phyloP scores from a whole-genome alignment of 768 basidiomycete species.

The Leccinum subgranulosum region DNA sequence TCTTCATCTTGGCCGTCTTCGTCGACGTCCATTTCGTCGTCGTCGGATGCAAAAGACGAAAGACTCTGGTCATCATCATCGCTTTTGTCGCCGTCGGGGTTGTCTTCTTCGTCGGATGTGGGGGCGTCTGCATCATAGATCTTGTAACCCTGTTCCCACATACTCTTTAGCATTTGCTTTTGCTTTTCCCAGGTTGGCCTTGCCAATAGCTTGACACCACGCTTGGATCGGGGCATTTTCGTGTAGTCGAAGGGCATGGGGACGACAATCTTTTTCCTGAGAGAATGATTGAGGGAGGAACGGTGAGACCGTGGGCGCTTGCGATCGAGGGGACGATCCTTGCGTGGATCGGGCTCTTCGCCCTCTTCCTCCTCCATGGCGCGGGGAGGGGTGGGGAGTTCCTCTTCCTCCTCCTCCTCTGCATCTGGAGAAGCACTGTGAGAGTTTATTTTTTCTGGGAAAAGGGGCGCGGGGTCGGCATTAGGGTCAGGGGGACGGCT shows the following conservation, averaged over 20 bases:
- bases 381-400: constrained; percentile 43
- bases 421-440: constrained; percentile 25
- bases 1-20: constrained; percentile 21
- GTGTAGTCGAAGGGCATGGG: constrained; percentile 16
- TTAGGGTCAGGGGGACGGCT: constrained; percentile 6
- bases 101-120: constrained; percentile 19
- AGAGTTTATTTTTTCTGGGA: constrained; percentile 1
- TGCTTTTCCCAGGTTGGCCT: rapidly evolving
- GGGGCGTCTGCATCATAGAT: constrained; percentile 19
- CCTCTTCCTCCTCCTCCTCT: constrained; percentile 41
- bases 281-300: neutral
- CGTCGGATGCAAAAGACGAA: constrained; percentile 1
- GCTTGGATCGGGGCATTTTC: constrained; percentile 20
- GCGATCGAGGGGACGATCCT: constrained; percentile 10
- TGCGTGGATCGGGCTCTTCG: constrained; percentile 29
- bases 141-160: constrained; percentile 19
- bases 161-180: constrained; percentile 1
- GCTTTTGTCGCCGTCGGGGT: constrained; percentile 1
- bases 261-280: constrained; percentile 12
- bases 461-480: neutral
- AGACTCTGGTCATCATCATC: constrained; percentile 12
- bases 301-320: neutral
- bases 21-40: constrained; percentile 28
- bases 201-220: neutral
- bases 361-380: constrained; percentile 67